Conservation (phyloP, 2,329 filamentous ascomycete species). For the Blumeria graminis region DNA sequence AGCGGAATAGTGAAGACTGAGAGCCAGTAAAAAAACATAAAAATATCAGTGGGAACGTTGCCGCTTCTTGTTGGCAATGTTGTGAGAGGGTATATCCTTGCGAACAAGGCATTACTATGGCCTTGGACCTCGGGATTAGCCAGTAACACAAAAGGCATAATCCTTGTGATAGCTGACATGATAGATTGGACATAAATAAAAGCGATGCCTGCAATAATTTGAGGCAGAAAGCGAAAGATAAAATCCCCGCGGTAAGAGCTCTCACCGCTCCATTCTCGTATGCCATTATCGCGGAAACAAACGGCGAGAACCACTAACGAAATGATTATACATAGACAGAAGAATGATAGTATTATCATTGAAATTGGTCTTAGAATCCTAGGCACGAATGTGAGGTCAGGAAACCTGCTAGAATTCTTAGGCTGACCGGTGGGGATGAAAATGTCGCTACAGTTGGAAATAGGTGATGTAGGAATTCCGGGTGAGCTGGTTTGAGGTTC, state of each 20-base stretch:
- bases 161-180: slow-evolving; percentile 47
- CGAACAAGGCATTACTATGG: slow-evolving; percentile 41
- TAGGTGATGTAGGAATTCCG: slow-evolving; percentile 6
- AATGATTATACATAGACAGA: slow-evolving; percentile 45
- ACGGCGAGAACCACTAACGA: slow-evolving; percentile 49
- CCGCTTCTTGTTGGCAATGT: slow-evolving; percentile 46
- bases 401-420: slow-evolving; percentile 20
- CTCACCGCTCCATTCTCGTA: slow-evolving; percentile 39
- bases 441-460: slow-evolving; percentile 14
- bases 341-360: slow-evolving; percentile 31
- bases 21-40: slow-evolving; percentile 39
- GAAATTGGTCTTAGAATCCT: slow-evolving; percentile 41
- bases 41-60: slow-evolving; percentile 38
- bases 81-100: slow-evolving; percentile 34
- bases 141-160: slow-evolving; percentile 59
- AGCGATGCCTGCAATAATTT: slow-evolving; percentile 45
- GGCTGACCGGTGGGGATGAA: slow-evolving; percentile 24
- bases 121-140: slow-evolving; percentile 33
- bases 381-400: slow-evolving; percentile 44
- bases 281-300: slow-evolving; percentile 33
- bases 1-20: slow-evolving; percentile 60
- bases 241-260: slow-evolving; percentile 61
- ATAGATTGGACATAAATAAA: slow-evolving; percentile 58
- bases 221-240: slow-evolving; percentile 64
- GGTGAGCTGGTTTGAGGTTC: slow-evolving; percentile 2